A percentile compares a stretch with the other conserved stretches of the same genome.
phyloP scores from a whole-genome alignment of 2,329 filamentous ascomycete species.

The Nothophaeocryptopus gaeumannii region DNA sequence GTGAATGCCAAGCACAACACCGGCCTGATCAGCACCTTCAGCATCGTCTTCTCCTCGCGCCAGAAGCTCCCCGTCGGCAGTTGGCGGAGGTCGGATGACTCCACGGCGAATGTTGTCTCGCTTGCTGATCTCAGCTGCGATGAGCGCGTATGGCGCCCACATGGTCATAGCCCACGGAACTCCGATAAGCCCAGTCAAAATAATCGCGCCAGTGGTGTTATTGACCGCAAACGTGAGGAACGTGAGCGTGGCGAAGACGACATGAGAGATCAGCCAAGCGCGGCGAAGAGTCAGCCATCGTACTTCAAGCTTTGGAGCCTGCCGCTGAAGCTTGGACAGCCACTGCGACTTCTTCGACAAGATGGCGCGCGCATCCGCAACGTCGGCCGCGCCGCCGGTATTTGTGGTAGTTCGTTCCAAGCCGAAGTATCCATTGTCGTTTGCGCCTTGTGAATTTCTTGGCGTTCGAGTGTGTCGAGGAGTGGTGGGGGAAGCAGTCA shows the following conservation, averaged over 20 bases:
- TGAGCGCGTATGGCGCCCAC: slow-evolving; percentile 94
- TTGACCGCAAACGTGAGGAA: slow-evolving; percentile 77
- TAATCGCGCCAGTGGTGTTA: slow-evolving; percentile 68
- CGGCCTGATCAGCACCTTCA: slow-evolving; percentile 68
- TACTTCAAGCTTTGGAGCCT: slow-evolving; percentile 58
- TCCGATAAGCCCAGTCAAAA: slow-evolving; percentile 76
- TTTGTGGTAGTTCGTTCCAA: not conserved
- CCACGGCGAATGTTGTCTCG: slow-evolving; percentile 66
- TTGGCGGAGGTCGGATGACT: slow-evolving; percentile 41
- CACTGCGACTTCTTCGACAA: slow-evolving; percentile 1
- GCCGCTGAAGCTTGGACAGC: slow-evolving; percentile 1
- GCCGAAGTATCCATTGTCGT: slow-evolving; percentile 9
- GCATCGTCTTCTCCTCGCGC: slow-evolving; percentile 52
- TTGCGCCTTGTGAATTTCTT: not conserved
- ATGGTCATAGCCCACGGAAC: slow-evolving; percentile 84
- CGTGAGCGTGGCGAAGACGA: slow-evolving; percentile 81
- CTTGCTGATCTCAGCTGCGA: slow-evolving; percentile 84
- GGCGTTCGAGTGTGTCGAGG: slow-evolving; percentile 23
- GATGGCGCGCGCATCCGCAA: not conserved
- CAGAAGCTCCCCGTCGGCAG: slow-evolving; percentile 36
- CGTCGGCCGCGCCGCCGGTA: slow-evolving; percentile 9
- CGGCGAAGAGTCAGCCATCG: slow-evolving; percentile 82
- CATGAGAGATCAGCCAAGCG: slow-evolving; percentile 78
- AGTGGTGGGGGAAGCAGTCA: slow-evolving; percentile 38
- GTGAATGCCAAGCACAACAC: slow-evolving; percentile 89